These are phyloP conservation scores for Diplotaxis tenuifolia DNA, from an alignment of 345 rosid species.

Conservation along the genomic window DNA sequence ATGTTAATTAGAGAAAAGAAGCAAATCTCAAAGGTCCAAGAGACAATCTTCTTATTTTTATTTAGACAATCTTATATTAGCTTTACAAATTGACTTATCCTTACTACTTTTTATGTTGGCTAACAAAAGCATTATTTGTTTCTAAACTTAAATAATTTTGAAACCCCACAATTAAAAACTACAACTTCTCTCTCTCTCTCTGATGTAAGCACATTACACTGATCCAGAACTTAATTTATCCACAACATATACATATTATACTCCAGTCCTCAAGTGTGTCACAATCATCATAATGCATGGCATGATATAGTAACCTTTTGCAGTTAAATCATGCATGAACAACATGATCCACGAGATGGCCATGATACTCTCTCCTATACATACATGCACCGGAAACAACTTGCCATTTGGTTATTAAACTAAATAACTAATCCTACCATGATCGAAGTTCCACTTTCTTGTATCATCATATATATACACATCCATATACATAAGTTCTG, in stretches of 20 bases:
- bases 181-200: slow-evolving; percentile 18
- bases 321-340: slow-evolving; percentile 7
- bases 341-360: slow-evolving; percentile 34
- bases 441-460: not conserved
- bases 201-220: slow-evolving; percentile 53
- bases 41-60: not conserved
- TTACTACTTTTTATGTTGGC: slow-evolving; percentile 37
- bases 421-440: not conserved
- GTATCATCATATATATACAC: slow-evolving; percentile 12
- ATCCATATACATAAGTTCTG: not conserved
- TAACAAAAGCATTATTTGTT: slow-evolving; percentile 26
- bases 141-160: slow-evolving; percentile 48
- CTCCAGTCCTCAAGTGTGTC: slow-evolving; percentile 15
- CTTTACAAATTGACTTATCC: slow-evolving; percentile 54
- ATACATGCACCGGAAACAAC: not conserved
- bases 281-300: slow-evolving; percentile 15
- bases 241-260: slow-evolving; percentile 34
- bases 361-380: not conserved
- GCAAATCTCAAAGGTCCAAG: not conserved
- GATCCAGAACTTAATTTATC: slow-evolving; percentile 44
- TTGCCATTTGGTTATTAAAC: not conserved
- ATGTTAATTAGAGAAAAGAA: slow-evolving; percentile 4
- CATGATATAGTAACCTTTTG: slow-evolving; percentile 1
- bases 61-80: no score
- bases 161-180: slow-evolving; percentile 50